Evolutionary conservation across 1,284 basidiomycete genomes (phyloP).

Genomic region (Volvariella surrecta): DNA sequence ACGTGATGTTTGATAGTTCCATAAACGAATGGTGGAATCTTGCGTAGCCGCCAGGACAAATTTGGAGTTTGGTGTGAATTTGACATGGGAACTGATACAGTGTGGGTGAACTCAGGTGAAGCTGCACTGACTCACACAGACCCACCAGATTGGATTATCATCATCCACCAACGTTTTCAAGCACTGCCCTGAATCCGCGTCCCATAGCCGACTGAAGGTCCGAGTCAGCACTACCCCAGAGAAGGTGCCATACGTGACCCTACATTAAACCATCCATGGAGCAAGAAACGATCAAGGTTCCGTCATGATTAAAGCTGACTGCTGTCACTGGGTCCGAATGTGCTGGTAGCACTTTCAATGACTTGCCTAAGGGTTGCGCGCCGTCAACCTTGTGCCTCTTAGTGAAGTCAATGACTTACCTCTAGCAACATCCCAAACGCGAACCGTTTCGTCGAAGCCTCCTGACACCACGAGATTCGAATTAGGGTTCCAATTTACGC

Average conservation of each 20-base stretch:
- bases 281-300: constrained; percentile 87
- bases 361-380: constrained; percentile 42
- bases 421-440: constrained; percentile 91
- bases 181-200: constrained; percentile 93
- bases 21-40: constrained; percentile 88
- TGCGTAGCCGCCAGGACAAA: constrained; percentile 87
- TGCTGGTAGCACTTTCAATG: constrained; percentile 79
- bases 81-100: constrained; percentile 61
- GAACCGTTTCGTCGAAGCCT: constrained; percentile 90
- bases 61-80: constrained; percentile 87
- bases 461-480: constrained; percentile 89
- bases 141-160: constrained; percentile 87
- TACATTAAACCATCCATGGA: constrained; percentile 97
- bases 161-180: constrained; percentile 95
- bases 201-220: constrained; percentile 82
- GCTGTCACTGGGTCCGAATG: constrained; percentile 96
- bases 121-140: constrained; percentile 4
- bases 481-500: constrained; percentile 84
- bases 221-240: constrained; percentile 7
- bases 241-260: constrained; percentile 20
- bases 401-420: constrained; percentile 34
- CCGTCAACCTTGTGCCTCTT: constrained; percentile 3
- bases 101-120: background rate
- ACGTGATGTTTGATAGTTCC: constrained; percentile 89
- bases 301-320: constrained; percentile 90